Percentiles rank a stretch among this genome's conserved stretches.
Evolutionary conservation across 371 early-diverging fungal genomes (phyloP).

Genomic region (Mortierella sp.): DNA sequence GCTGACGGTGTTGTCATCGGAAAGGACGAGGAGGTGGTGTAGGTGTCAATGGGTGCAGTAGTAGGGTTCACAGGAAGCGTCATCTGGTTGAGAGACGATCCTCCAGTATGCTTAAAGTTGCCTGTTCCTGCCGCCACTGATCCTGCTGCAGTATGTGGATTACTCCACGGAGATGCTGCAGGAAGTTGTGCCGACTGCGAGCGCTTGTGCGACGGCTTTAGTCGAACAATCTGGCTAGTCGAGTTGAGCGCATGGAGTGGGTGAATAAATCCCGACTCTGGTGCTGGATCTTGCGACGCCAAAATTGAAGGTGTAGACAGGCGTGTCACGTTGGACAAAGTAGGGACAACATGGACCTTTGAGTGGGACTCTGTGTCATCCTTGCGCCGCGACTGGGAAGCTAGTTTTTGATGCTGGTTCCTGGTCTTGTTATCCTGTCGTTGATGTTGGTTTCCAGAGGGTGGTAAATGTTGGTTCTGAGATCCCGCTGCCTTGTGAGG

Average conservation of each 20-base stretch:
- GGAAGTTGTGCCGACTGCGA: conserved; percentile 56
- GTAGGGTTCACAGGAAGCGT: neutral
- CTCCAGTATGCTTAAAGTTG: neutral
- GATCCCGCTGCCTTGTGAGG: neutral
- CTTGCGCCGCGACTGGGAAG: conserved; percentile 6
- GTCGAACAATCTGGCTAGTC: conserved; percentile 44
- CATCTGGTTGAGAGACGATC: conserved; percentile 23
- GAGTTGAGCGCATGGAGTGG: conserved; percentile 52
- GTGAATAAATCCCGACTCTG: conserved; percentile 18
- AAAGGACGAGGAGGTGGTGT: neutral
- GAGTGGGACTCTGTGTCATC: neutral
- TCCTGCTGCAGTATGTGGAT: conserved; percentile 9
- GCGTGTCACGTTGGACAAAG: neutral
- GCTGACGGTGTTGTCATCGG: neutral
- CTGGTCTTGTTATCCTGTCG: neutral
- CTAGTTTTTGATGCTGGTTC: neutral
- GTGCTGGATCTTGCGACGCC: neutral
- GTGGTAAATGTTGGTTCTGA: neutral
- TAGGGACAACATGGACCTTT: neutral
- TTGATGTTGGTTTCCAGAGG: neutral
- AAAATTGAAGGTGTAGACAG: neutral
- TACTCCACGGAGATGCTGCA: conserved; percentile 43
- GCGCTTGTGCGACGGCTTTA: conserved; percentile 44
- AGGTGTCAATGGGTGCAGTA: neutral
- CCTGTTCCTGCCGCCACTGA: neutral